Percentiles rank a stretch among this genome's conserved stretches.
phyloP scores from a whole-genome alignment of 2,329 filamentous ascomycete species.

The Cyanodermella asteris region DNA sequence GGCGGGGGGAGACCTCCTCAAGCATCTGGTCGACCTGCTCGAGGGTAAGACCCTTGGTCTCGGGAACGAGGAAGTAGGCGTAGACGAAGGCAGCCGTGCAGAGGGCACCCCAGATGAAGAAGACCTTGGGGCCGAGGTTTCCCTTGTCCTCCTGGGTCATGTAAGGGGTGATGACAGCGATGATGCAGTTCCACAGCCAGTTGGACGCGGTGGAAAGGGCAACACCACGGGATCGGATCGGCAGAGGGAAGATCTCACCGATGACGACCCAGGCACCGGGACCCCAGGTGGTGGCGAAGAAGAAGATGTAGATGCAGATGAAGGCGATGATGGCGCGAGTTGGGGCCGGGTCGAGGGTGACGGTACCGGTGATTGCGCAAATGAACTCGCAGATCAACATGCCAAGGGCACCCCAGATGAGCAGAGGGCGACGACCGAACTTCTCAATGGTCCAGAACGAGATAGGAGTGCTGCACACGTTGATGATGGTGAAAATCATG shows the following conservation, averaged over 20 bases:
- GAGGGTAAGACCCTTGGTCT: constrained; percentile 12
- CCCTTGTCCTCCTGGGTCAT: constrained; percentile 19
- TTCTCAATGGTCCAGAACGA: constrained; percentile 32
- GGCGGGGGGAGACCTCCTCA: constrained; percentile 10
- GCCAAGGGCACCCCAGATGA: constrained; percentile 29
- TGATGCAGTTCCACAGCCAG: constrained; percentile 28
- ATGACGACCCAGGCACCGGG: constrained; percentile 30
- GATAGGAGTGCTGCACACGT: constrained; percentile 28
- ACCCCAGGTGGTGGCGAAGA: constrained; percentile 32
- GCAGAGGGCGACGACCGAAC: constrained; percentile 28
- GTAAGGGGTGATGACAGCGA: constrained; percentile 25
- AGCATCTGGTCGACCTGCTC: constrained; percentile 12
- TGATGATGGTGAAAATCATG: constrained; percentile 30
- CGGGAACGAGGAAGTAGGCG: constrained; percentile 10
- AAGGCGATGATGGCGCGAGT: constrained; percentile 26
- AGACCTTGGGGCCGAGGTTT: constrained; percentile 22
- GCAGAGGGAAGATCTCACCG: constrained; percentile 29
- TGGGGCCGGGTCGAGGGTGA: constrained; percentile 16
- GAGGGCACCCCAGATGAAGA: constrained; percentile 23
- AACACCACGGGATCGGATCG: constrained; percentile 25
- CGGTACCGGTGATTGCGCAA: constrained; percentile 27
- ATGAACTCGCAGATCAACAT: constrained; percentile 32
- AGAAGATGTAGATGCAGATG: constrained; percentile 32
- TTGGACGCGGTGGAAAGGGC: constrained; percentile 18
- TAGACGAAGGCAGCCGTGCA: constrained; percentile 16